These are phyloP conservation scores for Xylaria longipes DNA, from an alignment of 495 filamentous ascomycete genomes.

Conservation along the genomic window DNA sequence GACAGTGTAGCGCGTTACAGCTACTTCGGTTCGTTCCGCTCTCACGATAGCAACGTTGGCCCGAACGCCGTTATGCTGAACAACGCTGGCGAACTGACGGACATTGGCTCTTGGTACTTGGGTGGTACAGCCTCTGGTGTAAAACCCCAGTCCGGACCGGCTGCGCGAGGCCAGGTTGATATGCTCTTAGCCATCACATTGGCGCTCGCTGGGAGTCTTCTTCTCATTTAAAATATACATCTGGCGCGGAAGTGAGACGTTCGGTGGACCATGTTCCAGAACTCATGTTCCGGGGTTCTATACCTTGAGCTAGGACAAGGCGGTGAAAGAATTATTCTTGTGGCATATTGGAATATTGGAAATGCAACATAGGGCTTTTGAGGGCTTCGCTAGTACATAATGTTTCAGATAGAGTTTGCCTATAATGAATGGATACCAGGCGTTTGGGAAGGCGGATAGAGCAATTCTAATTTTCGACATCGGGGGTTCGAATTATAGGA, in stretches of 20 bases:
- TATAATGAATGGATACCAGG: constrained; percentile 15
- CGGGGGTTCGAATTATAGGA: background rate
- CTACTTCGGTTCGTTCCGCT: constrained; percentile 76
- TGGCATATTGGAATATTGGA: background rate
- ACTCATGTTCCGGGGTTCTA: background rate
- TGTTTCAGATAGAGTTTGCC: constrained; percentile 1
- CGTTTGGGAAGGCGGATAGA: constrained; percentile 15
- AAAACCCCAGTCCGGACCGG: constrained; percentile 33
- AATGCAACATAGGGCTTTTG: background rate
- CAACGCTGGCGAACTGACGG: constrained; percentile 65
- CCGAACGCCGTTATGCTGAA: constrained; percentile 71
- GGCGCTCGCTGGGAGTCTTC: constrained; percentile 14
- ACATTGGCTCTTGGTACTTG: constrained; percentile 78
- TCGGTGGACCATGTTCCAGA: background rate
- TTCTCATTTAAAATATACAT: background rate
- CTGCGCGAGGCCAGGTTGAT: background rate
- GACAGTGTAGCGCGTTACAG: constrained; percentile 68
- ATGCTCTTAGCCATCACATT: constrained; percentile 7
- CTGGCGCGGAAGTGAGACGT: too few species aligned
- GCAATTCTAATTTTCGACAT: background rate
- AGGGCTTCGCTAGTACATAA: background rate
- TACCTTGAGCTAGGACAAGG: background rate
- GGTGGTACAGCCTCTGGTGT: constrained; percentile 60
- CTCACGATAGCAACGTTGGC: constrained; percentile 69
- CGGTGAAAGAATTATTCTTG: background rate